Conservation (phyloP, 192 early-diverging fungal species). For the Coemansia sp. region DNA sequence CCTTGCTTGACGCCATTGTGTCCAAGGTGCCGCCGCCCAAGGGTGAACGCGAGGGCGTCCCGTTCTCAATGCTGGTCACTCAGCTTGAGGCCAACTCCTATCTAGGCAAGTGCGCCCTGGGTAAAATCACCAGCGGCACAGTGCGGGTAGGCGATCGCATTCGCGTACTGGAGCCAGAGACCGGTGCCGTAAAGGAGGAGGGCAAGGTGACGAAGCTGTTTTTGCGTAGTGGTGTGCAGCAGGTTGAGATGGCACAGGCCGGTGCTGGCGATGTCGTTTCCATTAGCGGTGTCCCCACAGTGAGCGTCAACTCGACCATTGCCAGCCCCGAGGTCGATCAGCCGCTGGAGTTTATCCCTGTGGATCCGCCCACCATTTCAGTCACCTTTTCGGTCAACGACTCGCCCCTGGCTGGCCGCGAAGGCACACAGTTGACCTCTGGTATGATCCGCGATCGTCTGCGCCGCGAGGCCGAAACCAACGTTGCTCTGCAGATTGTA, state of each 20-base stretch:
- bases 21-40: constrained; percentile 63
- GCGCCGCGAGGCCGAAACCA: constrained; percentile 73
- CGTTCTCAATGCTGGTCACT: constrained; percentile 82
- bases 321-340: constrained; percentile 55
- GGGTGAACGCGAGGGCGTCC: constrained; percentile 55
- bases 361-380: constrained; percentile 82
- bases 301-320: constrained; percentile 78
- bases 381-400: constrained; percentile 86
- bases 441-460: constrained; percentile 75
- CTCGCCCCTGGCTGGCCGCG: constrained; percentile 77
- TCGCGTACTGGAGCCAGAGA: constrained; percentile 64
- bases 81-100: constrained; percentile 81
- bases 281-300: constrained; percentile 68
- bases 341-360: constrained; percentile 69
- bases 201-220: constrained; percentile 75
- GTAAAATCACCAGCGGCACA: constrained; percentile 67
- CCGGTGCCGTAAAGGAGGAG: constrained; percentile 60
- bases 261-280: constrained; percentile 82
- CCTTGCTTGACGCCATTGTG: constrained; percentile 73
- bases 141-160: constrained; percentile 71
- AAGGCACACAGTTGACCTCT: constrained; percentile 72
- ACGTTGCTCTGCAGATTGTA: constrained; percentile 73
- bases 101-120: constrained; percentile 79
- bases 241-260: constrained; percentile 66
- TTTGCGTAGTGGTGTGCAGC: constrained; percentile 67